phyloP scores from a whole-genome alignment of 176 grass and related monocot species.

The Oryza glumipatula region DNA sequence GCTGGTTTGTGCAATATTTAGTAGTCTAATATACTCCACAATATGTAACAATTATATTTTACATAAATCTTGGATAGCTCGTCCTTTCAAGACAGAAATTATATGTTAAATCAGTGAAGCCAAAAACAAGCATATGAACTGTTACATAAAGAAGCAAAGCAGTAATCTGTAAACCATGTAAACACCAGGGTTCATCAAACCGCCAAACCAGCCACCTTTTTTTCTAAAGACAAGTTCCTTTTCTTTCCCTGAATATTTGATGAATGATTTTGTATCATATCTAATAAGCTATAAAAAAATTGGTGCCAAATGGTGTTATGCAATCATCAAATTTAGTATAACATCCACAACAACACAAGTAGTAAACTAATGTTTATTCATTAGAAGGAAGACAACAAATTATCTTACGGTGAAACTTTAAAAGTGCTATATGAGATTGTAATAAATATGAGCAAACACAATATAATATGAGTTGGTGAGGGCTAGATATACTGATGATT shows the following conservation, averaged over 20 bases:
- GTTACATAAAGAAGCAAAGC: conserved; percentile 11
- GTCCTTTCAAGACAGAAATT: background rate
- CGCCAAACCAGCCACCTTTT: background rate
- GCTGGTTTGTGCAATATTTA: background rate
- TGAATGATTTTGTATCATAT: background rate
- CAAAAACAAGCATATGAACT: conserved; percentile 12
- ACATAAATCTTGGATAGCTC: background rate
- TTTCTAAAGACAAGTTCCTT: background rate
- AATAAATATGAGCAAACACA: conserved; percentile 31
- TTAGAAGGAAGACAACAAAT: conserved; percentile 7
- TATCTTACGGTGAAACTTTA: background rate
- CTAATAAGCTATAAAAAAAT: background rate
- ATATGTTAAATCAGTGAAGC: background rate
- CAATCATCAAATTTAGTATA: background rate
- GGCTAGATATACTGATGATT: conserved; percentile 28
- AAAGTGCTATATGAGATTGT: background rate
- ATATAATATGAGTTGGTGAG: background rate
- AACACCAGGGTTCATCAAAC: too few relatives aligned
- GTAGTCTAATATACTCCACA: background rate
- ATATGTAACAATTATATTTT: background rate
- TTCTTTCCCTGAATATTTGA: background rate
- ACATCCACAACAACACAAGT: background rate
- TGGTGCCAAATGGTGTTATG: background rate
- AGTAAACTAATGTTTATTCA: conserved; percentile 21
- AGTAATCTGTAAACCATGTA: background rate